phyloP scores from a whole-genome alignment of 176 grass and related monocot genomes.

The Eragrostis nindensis region DNA sequence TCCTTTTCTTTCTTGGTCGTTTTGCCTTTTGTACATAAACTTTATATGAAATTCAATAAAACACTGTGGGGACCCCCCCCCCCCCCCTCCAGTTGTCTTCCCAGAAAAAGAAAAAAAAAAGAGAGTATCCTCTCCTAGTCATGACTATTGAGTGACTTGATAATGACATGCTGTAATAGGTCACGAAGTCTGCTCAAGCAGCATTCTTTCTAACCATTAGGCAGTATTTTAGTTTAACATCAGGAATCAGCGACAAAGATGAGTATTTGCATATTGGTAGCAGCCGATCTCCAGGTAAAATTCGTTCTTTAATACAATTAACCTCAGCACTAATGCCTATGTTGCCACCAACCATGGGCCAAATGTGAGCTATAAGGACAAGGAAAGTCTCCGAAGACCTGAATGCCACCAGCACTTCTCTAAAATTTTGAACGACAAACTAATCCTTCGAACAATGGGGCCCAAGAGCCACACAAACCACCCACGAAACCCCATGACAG shows the following conservation, averaged over 20 bases:
- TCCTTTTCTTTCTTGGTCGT: too few species aligned
- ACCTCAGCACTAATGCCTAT: not conserved
- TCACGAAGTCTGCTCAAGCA: not conserved
- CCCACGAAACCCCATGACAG: not conserved
- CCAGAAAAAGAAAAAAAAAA: too few species aligned
- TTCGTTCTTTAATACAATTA: conserved; percentile 20
- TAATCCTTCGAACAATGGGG: not conserved
- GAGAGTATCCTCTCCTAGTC: not conserved
- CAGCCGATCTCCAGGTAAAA: conserved; percentile 1
- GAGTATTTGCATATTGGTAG: conserved; percentile 2
- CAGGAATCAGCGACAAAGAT: not conserved
- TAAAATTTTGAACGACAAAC: not conserved
- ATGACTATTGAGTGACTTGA: conserved; percentile 1
- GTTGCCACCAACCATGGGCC: not conserved
- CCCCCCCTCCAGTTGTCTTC: too few species aligned
- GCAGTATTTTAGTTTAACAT: not conserved
- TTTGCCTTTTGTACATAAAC: too few species aligned
- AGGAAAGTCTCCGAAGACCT: not conserved
- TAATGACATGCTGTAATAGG: not conserved
- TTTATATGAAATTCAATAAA: too few species aligned
- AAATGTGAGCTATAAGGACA: not conserved
- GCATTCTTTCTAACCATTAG: not conserved
- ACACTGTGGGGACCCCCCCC: too few species aligned
- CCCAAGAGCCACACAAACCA: conserved; percentile 14
- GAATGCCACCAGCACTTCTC: not conserved